Evolutionary conservation across 306 rosid genomes (phyloP).

Genomic region (Castanea mollissima): DNA sequence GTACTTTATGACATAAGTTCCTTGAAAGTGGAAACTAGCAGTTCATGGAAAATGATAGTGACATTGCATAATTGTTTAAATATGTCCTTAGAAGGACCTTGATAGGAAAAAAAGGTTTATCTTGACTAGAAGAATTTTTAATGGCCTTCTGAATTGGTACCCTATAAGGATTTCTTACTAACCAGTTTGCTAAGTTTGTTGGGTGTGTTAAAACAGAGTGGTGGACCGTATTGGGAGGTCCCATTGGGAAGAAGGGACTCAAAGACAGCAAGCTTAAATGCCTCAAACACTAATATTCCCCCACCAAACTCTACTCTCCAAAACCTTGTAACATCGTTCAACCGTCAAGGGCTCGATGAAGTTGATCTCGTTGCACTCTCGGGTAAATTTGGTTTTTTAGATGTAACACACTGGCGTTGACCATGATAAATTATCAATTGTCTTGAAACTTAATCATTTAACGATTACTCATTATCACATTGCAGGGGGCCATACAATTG

Average conservation of each 20-base stretch:
- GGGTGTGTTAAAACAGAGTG: constrained; percentile 54
- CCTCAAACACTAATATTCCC: constrained; percentile 69
- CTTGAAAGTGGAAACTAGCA: too few species aligned
- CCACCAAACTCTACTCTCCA: constrained; percentile 66
- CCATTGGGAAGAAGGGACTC: constrained; percentile 88
- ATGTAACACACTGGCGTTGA: neutral
- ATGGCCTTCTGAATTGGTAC: too few species aligned
- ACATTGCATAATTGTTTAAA: neutral
- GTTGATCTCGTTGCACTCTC: constrained; percentile 84
- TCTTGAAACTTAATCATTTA: too few species aligned
- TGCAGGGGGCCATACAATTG: constrained; percentile 82
- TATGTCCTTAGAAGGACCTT: neutral
- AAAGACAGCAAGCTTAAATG: constrained; percentile 56
- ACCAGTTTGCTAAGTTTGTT: neutral
- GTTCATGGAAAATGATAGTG: too few species aligned
- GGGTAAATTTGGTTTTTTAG: constrained; percentile 29
- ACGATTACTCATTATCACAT: neutral
- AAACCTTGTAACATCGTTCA: constrained; percentile 52
- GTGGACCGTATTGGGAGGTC: constrained; percentile 82
- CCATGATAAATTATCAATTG: neutral
- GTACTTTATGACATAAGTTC: too few species aligned
- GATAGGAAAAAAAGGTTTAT: neutral
- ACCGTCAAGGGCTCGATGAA: constrained; percentile 83
- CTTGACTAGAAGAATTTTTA: too few species aligned
- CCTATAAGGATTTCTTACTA: neutral